Evolutionary conservation across 2,329 filamentous ascomycete genomes (phyloP), one percentile per base, ranked within the genome.

Genomic region (Tolypocladium tropicale): DNA sequence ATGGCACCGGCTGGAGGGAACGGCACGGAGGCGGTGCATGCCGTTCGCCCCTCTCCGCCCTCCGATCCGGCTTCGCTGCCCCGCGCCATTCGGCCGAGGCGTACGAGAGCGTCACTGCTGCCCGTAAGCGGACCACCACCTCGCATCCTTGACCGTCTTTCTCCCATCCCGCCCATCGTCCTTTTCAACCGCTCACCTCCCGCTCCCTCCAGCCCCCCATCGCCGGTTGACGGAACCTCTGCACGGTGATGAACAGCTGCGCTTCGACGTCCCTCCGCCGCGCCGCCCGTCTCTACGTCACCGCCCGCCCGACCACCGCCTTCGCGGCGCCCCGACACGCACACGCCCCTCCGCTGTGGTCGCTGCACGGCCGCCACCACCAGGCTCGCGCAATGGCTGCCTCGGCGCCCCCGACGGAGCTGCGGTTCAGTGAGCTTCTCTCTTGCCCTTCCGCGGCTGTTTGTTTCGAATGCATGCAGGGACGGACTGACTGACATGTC

Each of bases 381-480:
- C 43, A 6, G 36, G 16, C 53, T 18, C 52, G 58, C 49, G 52
- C 46, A 41, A 59, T 60, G 58, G 54, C 56, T 43, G 50, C n/a
- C 18, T 32, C 46, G 28, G 46, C 58, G 14, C 49, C 57, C 16
- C 28, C 53, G 16, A 46, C 57, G 10, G 59, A 61, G 46, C 55
- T 73, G 65, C 67, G 70, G 48, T 68, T 73, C 56, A 65, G 70
- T 73, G 62, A 63, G 70, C 63, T n/a, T 25, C n/a, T n/a, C 18
- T n/a, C n/a, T n/a, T n/a, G n/a, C 14, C 6, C 12, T 10, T 16
- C 23, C 43, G 4, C n/a, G 21, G 23, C 4, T 9, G 14, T 16
- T 5, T 3, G 14, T 7, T 7, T 4, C 5, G 2, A 11, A 25
- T 25, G 41, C 41, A 12, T 25, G 7, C 12, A 21, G 18, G 18